Conservation (phyloP, 2,329 filamentous ascomycete species). For the Colletotrichum sp. region DNA sequence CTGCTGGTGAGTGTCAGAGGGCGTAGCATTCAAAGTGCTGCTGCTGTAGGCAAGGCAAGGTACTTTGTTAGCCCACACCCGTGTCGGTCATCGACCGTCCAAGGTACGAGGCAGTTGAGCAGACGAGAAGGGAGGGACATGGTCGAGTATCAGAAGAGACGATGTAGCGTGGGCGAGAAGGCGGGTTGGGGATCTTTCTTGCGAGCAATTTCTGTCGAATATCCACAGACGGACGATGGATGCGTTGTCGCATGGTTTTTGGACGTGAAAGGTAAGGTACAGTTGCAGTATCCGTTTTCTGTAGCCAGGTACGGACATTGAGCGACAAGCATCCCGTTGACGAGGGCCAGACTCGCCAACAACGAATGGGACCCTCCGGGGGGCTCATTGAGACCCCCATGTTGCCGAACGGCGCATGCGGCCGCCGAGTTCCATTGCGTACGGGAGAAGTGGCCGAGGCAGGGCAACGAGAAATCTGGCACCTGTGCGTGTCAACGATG, state of each 20-base stretch:
- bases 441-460: conserved; percentile 1
- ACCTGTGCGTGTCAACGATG: background rate
- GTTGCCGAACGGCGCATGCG: conserved; percentile 12
- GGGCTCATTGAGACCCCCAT: background rate
- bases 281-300: background rate
- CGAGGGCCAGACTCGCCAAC: background rate
- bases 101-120: background rate
- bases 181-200: background rate
- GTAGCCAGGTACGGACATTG: background rate
- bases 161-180: background rate
- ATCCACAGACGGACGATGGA: background rate
- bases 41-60: conserved; percentile 6
- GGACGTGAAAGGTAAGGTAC: background rate
- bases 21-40: background rate
- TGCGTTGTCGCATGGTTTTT: background rate
- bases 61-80: conserved; percentile 5
- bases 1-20: conserved; percentile 7
- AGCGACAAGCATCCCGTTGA: background rate
- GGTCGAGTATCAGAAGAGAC: background rate
- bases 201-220: background rate
- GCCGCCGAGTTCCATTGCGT: conserved; percentile 8
- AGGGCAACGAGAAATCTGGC: conserved; percentile 1
- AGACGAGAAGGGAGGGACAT: background rate
- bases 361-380: background rate
- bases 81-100: background rate